phyloP scores from a whole-genome alignment of 176 grass and related monocot species.

The Aegilops tauschii region DNA sequence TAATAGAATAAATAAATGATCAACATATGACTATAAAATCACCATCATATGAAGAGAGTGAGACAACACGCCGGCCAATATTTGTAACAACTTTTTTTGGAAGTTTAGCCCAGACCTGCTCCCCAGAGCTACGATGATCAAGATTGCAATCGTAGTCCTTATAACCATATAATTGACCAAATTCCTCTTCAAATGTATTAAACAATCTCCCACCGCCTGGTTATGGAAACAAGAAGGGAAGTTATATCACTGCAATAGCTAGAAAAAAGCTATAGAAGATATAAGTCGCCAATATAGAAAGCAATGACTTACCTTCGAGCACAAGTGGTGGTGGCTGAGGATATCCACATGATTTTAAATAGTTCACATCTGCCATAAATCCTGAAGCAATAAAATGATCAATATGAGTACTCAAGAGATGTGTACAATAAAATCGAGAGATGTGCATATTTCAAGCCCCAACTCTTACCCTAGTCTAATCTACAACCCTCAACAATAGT shows the following conservation, averaged over 20 bases:
- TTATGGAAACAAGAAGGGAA: conserved; percentile 8
- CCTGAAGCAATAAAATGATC: too few relatives aligned
- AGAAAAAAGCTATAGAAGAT: background rate
- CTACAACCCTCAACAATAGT: too few relatives aligned
- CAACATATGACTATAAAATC: background rate
- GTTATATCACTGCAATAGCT: background rate
- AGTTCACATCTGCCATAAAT: too few relatives aligned
- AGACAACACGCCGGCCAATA: conserved; percentile 15
- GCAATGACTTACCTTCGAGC: conserved; percentile 3
- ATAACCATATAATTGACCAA: conserved; percentile 15
- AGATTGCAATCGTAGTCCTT: conserved; percentile 2
- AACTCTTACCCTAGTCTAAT: too few relatives aligned
- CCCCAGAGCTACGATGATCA: background rate
- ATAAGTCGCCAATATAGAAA: background rate
- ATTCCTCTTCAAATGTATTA: conserved; percentile 18
- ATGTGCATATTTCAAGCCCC: too few relatives aligned
- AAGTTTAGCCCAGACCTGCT: background rate
- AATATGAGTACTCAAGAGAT: too few relatives aligned
- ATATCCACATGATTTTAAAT: background rate
- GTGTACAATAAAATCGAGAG: too few relatives aligned
- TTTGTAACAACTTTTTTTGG: background rate
- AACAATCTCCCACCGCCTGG: background rate
- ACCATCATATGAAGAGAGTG: conserved; percentile 24
- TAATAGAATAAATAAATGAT: background rate
- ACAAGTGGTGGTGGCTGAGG: conserved; percentile 34